Base-by-base conservation (phyloP, 768 basidiomycete species). In the Boletus tomentosulus region DNA sequence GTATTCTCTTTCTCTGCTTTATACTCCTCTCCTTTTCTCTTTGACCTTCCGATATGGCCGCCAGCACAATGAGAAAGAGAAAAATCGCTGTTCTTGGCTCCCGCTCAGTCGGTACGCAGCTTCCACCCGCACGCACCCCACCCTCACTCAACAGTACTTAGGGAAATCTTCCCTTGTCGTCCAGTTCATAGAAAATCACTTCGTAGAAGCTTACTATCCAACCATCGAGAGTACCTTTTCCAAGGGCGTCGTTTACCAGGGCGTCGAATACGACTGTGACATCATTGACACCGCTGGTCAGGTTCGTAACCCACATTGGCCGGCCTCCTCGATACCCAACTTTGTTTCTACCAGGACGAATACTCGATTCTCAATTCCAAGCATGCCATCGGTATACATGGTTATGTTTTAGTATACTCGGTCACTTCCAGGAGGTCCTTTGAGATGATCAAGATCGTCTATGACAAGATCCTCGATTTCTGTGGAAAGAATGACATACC, bases 231-330 rank as follows among this genome's bases (percentile, higher is more conserved):
- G 79, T 61, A 92, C 88, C 12, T 89, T 86, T 70, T 78, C 84
- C 48, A 97, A 96, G 78, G 85, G 79, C 55, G 84, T 98, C 65
- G 81, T 79, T 54, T 87, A 89, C 76, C 91, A 90, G 52, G 95
- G 94, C 47, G 79, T 86, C 31, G 92, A 95, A 65, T 98, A 94
- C 65, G 87, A 93, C 56, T 95, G 94, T 73, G 93, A 96, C 73
- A 95, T 98, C 74, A 92, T 98, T 63, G 96, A 98, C 71, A 96
- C 93, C 58, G 96, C 96, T 48, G 96, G 96, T 28, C 96, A 98
- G 84, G 94, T 92, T 53, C 59, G 82, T 68, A 38, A 6, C 50
- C 39, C 39, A 35, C 41, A 9, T 51, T 28, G 15, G 41, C 54
- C 34, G 34, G 7, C 15, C 56, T 19, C 25, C 10, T 46, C 42